A percentile compares a stretch with the other conserved stretches of the same genome.
Evolutionary conservation across 1,284 basidiomycete genomes (phyloP).

Genomic region (Trichosporon sp.): DNA sequence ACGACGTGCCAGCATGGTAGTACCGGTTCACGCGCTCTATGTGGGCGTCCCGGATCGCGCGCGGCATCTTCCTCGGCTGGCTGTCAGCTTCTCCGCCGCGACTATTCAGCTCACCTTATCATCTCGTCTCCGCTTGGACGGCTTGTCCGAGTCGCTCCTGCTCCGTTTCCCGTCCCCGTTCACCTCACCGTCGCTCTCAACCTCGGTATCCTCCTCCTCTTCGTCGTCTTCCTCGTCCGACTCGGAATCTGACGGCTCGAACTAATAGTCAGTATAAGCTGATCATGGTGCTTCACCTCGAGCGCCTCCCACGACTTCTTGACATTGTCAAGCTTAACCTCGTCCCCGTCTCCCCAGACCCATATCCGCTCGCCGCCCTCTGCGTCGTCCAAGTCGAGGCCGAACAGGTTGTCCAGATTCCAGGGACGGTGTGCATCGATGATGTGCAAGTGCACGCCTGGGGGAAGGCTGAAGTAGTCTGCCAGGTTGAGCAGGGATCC

Average conservation of each 20-base stretch:
- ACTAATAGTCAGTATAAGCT: slow-evolving; percentile 17
- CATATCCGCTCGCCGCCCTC: slow-evolving; percentile 52
- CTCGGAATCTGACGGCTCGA: slow-evolving; percentile 42
- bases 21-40: slow-evolving; percentile 67
- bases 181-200: slow-evolving; percentile 50
- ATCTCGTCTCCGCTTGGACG: slow-evolving; percentile 25
- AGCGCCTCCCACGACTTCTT: slow-evolving; percentile 58
- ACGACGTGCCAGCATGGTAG: slow-evolving; percentile 77
- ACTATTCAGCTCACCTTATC: slow-evolving; percentile 20
- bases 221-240: slow-evolving; percentile 43
- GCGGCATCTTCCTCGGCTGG: slow-evolving; percentile 55
- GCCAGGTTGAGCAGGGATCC: slow-evolving; percentile 82
- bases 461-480: slow-evolving; percentile 47
- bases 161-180: slow-evolving; percentile 53
- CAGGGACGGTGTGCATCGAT: slow-evolving; percentile 91
- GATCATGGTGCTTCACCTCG: slow-evolving; percentile 54
- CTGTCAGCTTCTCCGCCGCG: neutral
- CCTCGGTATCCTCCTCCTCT: slow-evolving; percentile 50
- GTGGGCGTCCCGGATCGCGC: slow-evolving; percentile 63
- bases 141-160: slow-evolving; percentile 18
- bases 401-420: slow-evolving; percentile 84
- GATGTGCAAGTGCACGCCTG: slow-evolving; percentile 68
- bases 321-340: slow-evolving; percentile 54
- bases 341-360: slow-evolving; percentile 85
- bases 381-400: slow-evolving; percentile 50